These are phyloP conservation scores for Lactarius akahatsu DNA, from an alignment of 768 basidiomycete genomes.

Conservation along the genomic window DNA sequence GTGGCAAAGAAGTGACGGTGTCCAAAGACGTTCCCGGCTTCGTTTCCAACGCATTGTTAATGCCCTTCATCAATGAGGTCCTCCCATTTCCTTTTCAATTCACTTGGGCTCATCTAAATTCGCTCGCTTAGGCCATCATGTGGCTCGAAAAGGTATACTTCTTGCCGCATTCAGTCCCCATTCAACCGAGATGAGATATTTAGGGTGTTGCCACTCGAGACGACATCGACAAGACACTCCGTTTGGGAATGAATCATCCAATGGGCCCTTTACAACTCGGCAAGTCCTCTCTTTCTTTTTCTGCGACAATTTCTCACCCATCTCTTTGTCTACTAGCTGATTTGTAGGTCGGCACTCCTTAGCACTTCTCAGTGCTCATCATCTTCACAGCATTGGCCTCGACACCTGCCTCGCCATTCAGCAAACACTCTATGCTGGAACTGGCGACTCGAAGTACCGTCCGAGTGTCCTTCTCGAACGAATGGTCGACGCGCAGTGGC, in stretches of 20 bases:
- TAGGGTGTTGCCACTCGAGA: constrained; percentile 84
- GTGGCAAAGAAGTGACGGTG: constrained; percentile 91
- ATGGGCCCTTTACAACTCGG: constrained; percentile 93
- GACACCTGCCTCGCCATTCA: constrained; percentile 96
- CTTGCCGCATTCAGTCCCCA: not conserved
- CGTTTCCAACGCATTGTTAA: constrained; percentile 91
- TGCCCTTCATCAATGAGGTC: constrained; percentile 97
- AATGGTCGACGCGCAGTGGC: constrained; percentile 97
- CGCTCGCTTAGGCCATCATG: constrained; percentile 73
- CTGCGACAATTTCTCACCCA: not conserved
- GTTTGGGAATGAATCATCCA: constrained; percentile 91
- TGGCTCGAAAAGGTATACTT: constrained; percentile 75
- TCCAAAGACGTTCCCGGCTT: constrained; percentile 94
- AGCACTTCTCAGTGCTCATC: not conserved
- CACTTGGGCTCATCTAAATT: not conserved
- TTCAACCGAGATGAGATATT: not conserved
- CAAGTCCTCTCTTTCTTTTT: constrained; percentile 30
- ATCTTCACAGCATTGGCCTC: constrained; percentile 75
- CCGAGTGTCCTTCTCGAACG: constrained; percentile 86
- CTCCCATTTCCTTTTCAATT: constrained; percentile 19
- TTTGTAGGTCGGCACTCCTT: constrained; percentile 35
- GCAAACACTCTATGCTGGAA: constrained; percentile 83
- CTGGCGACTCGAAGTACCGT: constrained; percentile 92
- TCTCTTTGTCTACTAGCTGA: constrained; percentile 32
- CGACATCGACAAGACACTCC: constrained; percentile 93